phyloP scores from a whole-genome alignment of 2,329 filamentous ascomycete genomes.

The Aspergillus transmontanensis region DNA sequence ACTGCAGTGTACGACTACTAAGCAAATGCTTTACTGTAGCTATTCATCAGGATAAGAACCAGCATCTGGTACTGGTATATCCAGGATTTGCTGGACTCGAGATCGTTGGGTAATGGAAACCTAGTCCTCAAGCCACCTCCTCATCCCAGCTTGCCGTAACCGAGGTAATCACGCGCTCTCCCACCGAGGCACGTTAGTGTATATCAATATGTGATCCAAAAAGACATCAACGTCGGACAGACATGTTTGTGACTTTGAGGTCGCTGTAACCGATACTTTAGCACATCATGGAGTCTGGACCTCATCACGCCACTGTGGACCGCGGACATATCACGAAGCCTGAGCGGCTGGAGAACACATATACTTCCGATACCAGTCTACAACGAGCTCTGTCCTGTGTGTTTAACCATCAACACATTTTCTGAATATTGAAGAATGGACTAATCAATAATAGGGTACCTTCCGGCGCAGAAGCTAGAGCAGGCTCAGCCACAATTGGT shows the following conservation, averaged over 20 bases:
- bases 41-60: neutral
- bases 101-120: neutral
- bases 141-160: neutral
- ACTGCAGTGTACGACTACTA: neutral
- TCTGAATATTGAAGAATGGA: neutral
- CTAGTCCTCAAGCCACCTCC: neutral
- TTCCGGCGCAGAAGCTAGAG: constrained; percentile 58
- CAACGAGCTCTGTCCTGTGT: constrained; percentile 56
- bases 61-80: too few relatives aligned
- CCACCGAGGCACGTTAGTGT: neutral
- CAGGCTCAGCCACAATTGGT: constrained; percentile 45
- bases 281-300: neutral
- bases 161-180: neutral
- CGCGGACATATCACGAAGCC: constrained; percentile 60
- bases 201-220: neutral
- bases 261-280: neutral
- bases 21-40: neutral
- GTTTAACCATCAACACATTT: constrained; percentile 12
- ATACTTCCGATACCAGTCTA: constrained; percentile 57
- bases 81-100: neutral
- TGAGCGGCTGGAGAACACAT: constrained; percentile 58
- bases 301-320: constrained; percentile 37
- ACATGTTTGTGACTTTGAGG: neutral
- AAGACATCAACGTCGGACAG: neutral
- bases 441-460: constrained; percentile 23